Base-by-base conservation (phyloP, 202 grass and related monocot species). In the Elaeis oleifera region DNA sequence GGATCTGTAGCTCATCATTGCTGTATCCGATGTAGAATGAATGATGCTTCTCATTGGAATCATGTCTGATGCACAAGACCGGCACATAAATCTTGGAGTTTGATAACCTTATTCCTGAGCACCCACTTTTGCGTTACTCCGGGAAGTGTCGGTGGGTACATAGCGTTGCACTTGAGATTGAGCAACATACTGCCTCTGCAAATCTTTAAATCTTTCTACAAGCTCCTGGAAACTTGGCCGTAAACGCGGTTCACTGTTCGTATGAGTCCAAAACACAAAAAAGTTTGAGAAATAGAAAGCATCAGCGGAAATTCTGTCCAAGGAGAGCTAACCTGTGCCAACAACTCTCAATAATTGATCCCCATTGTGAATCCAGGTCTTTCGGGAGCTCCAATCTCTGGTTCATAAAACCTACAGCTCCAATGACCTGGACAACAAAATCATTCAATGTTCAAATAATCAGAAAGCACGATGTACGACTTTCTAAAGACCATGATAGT, bases 381-480 rank as follows among this genome's bases (percentile, higher is more conserved):
- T 8, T 77, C 0, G 94, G 88, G 60, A 99, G 77, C 61, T 99
- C 94, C 85, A 94, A 67, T 56, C 88, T 81, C 56, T 89, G 94
- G 59, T 99, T 80, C 94, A 99, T 99, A 65, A 99, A 99, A 63
- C 88, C 94, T 28, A 99, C 85, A 20, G 88, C 85, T 57, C 85
- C 94, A 54, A 94, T 94, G 51, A 94, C 82, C 94, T 99, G 70
- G 22, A 62, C 15, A 24, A 44, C 11, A 44, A 13, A 44, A 44
- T 44, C 36, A 44, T 13, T 31, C 28, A 6, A 44, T 9, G 36
- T 44, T 13, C 8, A 44, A 44, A 44, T 44, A 44, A 44, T 44
- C 36, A 44, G 8, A 1, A 44, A 9, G 8, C 36, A 39, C 2
- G 11, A 44, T 13, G 36, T 44, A 11, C 36, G 11, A 14, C 36